These are phyloP conservation scores for Clitoria ternatea DNA, from an alignment of 306 rosid genomes.

Conservation along the genomic window DNA sequence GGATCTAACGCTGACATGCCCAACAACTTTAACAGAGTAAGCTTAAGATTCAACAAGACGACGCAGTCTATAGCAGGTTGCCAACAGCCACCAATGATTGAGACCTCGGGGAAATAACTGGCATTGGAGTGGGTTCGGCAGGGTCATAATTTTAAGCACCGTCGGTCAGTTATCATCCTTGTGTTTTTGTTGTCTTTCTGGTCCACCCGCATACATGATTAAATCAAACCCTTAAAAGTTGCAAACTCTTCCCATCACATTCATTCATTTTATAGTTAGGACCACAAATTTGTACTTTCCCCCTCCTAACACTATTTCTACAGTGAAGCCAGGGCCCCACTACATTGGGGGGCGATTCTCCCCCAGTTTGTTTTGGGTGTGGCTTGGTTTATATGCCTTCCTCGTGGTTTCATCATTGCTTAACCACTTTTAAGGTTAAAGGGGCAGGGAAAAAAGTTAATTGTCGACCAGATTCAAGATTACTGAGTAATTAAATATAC, in stretches of 20 bases:
- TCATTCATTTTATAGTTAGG: constrained; percentile 31
- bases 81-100: constrained; percentile 48
- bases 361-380: neutral
- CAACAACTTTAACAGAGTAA: constrained; percentile 41
- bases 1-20: constrained; percentile 31
- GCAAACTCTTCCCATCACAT: constrained; percentile 29
- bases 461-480: neutral
- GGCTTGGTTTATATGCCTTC: constrained; percentile 13
- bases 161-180: constrained; percentile 36
- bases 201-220: constrained; percentile 35
- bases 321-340: constrained; percentile 31
- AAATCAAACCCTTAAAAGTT: constrained; percentile 26
- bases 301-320: constrained; percentile 11
- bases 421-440: constrained; percentile 17
- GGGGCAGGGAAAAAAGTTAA: neutral
- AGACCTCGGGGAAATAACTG: constrained; percentile 37
- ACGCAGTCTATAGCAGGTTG: constrained; percentile 36
- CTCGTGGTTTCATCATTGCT: constrained; percentile 35
- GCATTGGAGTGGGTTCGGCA: constrained; percentile 36
- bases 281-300: constrained; percentile 38
- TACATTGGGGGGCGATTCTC: neutral
- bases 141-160: constrained; percentile 21
- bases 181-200: constrained; percentile 33
- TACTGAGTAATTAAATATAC: neutral
- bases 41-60: constrained; percentile 29